Evolutionary conservation across 805 yeast genomes (phyloP).

Genomic region (Pichia paraexigua): DNA sequence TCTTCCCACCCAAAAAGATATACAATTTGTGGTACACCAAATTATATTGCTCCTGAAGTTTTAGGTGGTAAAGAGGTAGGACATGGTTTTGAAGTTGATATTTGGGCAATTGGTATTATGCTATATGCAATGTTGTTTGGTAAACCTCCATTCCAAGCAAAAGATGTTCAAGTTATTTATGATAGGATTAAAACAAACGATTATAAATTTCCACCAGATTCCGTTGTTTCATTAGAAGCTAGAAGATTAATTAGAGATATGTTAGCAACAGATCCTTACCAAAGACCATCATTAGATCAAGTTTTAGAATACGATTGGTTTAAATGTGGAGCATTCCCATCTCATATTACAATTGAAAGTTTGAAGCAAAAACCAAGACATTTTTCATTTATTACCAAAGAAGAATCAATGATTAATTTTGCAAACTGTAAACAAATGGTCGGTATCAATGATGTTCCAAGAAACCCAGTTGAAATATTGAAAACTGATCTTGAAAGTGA

Average conservation of each 20-base stretch:
- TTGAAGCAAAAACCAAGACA: conserved; percentile 56
- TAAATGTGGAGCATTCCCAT: conserved; percentile 71
- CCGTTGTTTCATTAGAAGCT: conserved; percentile 60
- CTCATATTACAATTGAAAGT: conserved; percentile 51
- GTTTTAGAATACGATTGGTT: conserved; percentile 83
- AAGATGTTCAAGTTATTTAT: conserved; percentile 86
- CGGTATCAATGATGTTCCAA: conserved; percentile 42
- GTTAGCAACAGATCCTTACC: conserved; percentile 66
- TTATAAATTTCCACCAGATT: conserved; percentile 62
- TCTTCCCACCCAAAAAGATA: conserved; percentile 62
- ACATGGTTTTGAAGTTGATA: conserved; percentile 90
- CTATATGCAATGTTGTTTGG: conserved; percentile 87
- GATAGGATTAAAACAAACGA: conserved; percentile 83
- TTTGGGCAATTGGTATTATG: conserved; percentile 98
- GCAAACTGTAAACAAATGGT: conserved; percentile 54
- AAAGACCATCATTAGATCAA: conserved; percentile 74
- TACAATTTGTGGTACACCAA: conserved; percentile 98
- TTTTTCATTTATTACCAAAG: conserved; percentile 43
- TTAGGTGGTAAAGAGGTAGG: conserved; percentile 81
- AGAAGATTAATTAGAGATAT: conserved; percentile 62
- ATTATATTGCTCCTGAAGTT: conserved; percentile 97
- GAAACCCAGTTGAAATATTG: conserved; percentile 62
- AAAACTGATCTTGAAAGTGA: conserved; percentile 64
- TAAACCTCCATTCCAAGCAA: conserved; percentile 96
- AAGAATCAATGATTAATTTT: conserved; percentile 62